A percentile compares a stretch with the other conserved stretches of the same genome.
Evolutionary conservation across 73 alveolate species (phyloP).

Genomic region (Paramecium bursaria): DNA sequence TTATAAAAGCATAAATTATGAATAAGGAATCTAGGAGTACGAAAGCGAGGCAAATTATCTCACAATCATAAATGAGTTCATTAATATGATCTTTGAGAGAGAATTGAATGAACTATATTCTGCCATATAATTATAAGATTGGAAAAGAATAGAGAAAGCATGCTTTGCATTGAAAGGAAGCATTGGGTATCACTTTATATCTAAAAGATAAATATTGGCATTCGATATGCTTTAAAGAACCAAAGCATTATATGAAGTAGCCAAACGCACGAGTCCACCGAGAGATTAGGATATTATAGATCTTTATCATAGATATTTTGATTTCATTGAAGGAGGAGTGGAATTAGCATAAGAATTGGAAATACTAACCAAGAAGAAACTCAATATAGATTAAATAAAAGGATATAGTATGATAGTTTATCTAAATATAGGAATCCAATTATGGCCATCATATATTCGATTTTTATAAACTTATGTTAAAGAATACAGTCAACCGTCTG

Average conservation of each 20-base stretch:
- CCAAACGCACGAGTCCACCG: not conserved
- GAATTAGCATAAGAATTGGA: constrained; percentile 13
- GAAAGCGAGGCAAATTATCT: constrained; percentile 57
- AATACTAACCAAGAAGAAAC: not conserved
- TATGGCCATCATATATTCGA: constrained; percentile 26
- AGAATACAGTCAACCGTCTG: constrained; percentile 41
- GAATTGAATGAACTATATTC: constrained; percentile 20
- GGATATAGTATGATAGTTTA: not conserved
- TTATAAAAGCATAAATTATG: constrained; percentile 43
- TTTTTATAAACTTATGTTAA: constrained; percentile 5
- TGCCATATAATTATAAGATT: constrained; percentile 19
- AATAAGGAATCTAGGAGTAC: constrained; percentile 11
- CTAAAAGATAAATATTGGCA: constrained; percentile 50
- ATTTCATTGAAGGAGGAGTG: constrained; percentile 38
- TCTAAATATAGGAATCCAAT: not conserved
- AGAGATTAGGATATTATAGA: constrained; percentile 38
- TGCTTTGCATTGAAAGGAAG: constrained; percentile 58
- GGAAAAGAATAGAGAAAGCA: constrained; percentile 48
- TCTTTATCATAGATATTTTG: constrained; percentile 54
- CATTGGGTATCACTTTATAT: constrained; percentile 44
- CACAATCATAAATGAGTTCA: constrained; percentile 22
- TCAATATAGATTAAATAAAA: not conserved
- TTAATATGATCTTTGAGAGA: constrained; percentile 48
- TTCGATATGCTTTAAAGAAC: constrained; percentile 40
- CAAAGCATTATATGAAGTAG: constrained; percentile 50